Conservation (phyloP, 2,329 filamentous ascomycete species). For the Fusarium ambrosium region DNA sequence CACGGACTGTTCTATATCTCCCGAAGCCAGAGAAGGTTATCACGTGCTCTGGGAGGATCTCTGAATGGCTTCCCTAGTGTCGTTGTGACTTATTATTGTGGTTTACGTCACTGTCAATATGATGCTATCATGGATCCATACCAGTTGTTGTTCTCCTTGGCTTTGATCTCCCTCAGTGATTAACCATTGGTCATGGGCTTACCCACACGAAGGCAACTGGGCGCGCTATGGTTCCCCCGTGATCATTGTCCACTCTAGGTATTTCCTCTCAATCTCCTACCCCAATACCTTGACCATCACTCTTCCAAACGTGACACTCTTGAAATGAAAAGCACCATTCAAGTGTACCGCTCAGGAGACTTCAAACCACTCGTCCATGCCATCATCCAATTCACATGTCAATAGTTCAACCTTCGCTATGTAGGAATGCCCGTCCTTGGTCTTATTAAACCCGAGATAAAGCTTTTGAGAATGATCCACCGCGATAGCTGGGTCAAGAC, state of each 20-base stretch:
- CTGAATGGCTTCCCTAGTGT: not conserved
- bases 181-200: not conserved
- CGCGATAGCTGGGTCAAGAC: not conserved
- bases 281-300: not conserved
- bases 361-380: not conserved
- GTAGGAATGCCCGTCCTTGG: not conserved
- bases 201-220: too few species aligned
- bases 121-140: not conserved
- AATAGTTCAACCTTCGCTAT: not conserved
- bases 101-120: not conserved
- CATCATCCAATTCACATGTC: not conserved
- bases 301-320: not conserved
- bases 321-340: not conserved
- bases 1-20: not conserved
- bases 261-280: not conserved
- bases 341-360: not conserved
- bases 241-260: not conserved
- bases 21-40: too few species aligned
- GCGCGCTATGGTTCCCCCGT: not conserved
- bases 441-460: not conserved
- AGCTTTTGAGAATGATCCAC: not conserved
- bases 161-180: not conserved
- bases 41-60: not conserved
- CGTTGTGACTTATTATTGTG: not conserved
- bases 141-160: not conserved